These are phyloP conservation scores for Xerocomus amazonicus DNA, from an alignment of 1,284 basidiomycete species.

Conservation along the genomic window DNA sequence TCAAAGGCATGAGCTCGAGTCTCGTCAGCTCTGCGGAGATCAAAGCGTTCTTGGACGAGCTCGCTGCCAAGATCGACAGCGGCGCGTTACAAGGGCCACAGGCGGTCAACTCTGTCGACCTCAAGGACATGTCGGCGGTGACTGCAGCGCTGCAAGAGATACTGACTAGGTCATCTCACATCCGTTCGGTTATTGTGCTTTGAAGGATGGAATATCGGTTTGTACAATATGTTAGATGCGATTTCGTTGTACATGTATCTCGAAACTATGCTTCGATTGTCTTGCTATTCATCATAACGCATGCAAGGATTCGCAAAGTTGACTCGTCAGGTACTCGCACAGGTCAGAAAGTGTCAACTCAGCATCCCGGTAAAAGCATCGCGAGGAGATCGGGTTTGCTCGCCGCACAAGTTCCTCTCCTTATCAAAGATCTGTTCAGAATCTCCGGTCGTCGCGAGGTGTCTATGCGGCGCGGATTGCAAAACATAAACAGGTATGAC, in stretches of 20 bases:
- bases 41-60: constrained; percentile 30
- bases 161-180: constrained; percentile 25
- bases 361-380: too few species aligned
- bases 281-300: too few species aligned
- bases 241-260: not conserved
- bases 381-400: too few species aligned
- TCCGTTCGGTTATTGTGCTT: constrained; percentile 32
- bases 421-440: too few species aligned
- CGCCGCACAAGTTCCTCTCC: too few species aligned
- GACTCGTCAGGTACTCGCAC: too few species aligned
- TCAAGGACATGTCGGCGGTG: constrained; percentile 22
- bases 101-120: constrained; percentile 19
- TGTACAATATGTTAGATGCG: not conserved
- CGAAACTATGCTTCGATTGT: too few species aligned
- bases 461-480: too few species aligned
- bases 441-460: too few species aligned
- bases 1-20: constrained; percentile 33
- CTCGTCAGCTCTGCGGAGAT: constrained; percentile 22
- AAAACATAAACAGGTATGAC: too few species aligned
- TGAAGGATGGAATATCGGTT: not conserved
- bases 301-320: too few species aligned
- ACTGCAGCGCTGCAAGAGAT: constrained; percentile 22
- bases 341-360: too few species aligned
- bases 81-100: constrained; percentile 29
- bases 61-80: constrained; percentile 30